Conservation (phyloP, 495 filamentous ascomycete species). For the Rostrohypoxylon terebratum region DNA sequence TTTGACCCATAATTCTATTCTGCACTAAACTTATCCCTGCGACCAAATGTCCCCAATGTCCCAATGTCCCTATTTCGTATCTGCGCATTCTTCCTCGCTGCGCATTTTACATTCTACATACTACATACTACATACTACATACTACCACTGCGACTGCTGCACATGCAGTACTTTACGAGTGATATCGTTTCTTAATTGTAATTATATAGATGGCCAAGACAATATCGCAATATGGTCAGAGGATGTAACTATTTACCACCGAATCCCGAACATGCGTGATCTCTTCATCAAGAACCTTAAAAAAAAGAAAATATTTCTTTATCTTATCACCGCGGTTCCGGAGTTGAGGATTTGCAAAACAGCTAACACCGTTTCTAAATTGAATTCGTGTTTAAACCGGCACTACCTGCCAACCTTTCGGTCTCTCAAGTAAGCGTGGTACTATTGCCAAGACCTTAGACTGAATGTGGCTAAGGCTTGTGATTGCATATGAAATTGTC, state of each 20-base stretch:
- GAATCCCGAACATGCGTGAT: background rate
- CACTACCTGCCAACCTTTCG: slow-evolving; percentile 2
- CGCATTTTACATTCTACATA: slow-evolving; percentile 7
- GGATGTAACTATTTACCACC: background rate
- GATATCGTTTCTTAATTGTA: background rate
- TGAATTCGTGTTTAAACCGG: slow-evolving; percentile 15
- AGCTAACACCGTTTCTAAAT: slow-evolving; percentile 28
- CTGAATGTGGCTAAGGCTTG: slow-evolving; percentile 23
- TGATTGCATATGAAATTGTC: slow-evolving; percentile 27
- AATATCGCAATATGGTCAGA: background rate
- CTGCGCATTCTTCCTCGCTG: slow-evolving; percentile 26
- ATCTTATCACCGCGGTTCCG: slow-evolving; percentile 26
- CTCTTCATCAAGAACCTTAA: background rate
- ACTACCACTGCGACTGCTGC: background rate
- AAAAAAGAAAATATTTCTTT: background rate
- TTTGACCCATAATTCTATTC: slow-evolving; percentile 32
- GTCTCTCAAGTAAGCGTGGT: slow-evolving; percentile 14
- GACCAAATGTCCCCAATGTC: background rate
- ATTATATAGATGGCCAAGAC: background rate
- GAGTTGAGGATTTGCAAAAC: slow-evolving; percentile 10
- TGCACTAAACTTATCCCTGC: slow-evolving; percentile 35
- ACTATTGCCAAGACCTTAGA: slow-evolving; percentile 28
- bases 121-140: background rate
- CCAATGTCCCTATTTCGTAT: slow-evolving; percentile 20
- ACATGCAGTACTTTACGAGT: slow-evolving; percentile 5